A percentile compares a stretch with the other conserved stretches of the same genome.
phyloP scores from a whole-genome alignment of 2,329 filamentous ascomycete genomes.

The Phaeomoniella chlamydospora region DNA sequence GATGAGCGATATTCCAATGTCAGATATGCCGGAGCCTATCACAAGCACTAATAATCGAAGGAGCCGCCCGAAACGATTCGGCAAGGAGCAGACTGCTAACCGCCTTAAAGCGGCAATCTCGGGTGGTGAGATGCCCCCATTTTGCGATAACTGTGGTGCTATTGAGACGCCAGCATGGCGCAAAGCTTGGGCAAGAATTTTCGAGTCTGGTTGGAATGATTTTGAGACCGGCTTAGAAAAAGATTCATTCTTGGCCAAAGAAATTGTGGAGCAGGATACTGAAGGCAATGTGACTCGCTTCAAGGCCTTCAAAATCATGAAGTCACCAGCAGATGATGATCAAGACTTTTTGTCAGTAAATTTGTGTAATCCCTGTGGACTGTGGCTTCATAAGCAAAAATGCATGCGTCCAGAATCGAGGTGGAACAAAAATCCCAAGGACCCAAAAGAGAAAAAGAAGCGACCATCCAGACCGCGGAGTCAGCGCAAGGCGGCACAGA shows the following conservation, averaged over 20 bases:
- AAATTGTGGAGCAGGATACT: constrained; percentile 48
- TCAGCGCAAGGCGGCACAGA: constrained; percentile 9
- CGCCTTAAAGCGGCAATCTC: constrained; percentile 45
- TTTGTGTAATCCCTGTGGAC: constrained; percentile 89
- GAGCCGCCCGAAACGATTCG: constrained; percentile 26
- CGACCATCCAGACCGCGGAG: constrained; percentile 10
- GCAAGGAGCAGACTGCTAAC: constrained; percentile 48
- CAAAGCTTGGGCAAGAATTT: constrained; percentile 72
- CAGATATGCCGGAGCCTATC: constrained; percentile 15
- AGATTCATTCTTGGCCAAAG: constrained; percentile 60
- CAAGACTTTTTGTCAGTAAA: constrained; percentile 59
- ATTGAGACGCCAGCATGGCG: constrained; percentile 96
- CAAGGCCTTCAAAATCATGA: constrained; percentile 62
- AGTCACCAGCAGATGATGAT: constrained; percentile 51
- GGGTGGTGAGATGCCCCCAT: constrained; percentile 75
- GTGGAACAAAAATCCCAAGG: constrained; percentile 56
- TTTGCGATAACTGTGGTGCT: constrained; percentile 82
- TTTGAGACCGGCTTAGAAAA: constrained; percentile 60
- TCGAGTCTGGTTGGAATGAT: constrained; percentile 53
- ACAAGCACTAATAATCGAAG: constrained; percentile 3
- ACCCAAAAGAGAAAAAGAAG: constrained; percentile 23
- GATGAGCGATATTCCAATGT: constrained; percentile 28
- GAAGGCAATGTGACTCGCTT: constrained; percentile 52
- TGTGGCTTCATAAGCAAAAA: constrained; percentile 86
- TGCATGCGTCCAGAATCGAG: constrained; percentile 67